phyloP scores from a whole-genome alignment of 1,139 yeast genomes.

The Saccharomyces hybrid region DNA sequence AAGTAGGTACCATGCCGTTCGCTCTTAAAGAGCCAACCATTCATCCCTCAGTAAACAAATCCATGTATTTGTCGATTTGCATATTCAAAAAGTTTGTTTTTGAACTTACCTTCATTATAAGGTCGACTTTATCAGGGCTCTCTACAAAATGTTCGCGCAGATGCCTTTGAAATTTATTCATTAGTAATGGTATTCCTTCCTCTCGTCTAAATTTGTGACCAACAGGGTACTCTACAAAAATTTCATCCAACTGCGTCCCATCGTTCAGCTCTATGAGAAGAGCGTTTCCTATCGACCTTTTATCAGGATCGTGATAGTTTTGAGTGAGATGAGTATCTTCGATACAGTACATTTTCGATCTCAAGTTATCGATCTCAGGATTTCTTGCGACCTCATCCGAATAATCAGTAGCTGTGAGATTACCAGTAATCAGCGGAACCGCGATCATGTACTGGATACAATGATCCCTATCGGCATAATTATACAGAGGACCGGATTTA shows the following conservation, averaged over 20 bases:
- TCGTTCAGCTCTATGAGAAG: constrained; percentile 44
- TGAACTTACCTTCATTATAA: constrained; percentile 35
- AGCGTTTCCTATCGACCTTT: constrained; percentile 52
- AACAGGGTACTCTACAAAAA: constrained; percentile 49
- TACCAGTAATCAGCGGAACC: constrained; percentile 46
- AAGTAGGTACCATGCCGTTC: too few relatives aligned
- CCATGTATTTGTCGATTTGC: constrained; percentile 45
- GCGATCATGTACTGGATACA: constrained; percentile 59
- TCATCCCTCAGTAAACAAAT: constrained; percentile 26
- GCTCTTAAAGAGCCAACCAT: not conserved
- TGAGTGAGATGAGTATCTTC: constrained; percentile 42
- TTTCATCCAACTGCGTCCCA: constrained; percentile 47
- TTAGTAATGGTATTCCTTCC: constrained; percentile 50
- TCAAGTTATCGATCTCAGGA: constrained; percentile 45
- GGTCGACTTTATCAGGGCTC: constrained; percentile 33
- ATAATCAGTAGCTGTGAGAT: constrained; percentile 51
- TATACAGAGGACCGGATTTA: constrained; percentile 50
- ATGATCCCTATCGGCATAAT: constrained; percentile 58
- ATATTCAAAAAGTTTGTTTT: constrained; percentile 35
- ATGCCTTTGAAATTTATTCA: constrained; percentile 45
- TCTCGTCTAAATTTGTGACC: constrained; percentile 52
- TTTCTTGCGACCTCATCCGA: constrained; percentile 44
- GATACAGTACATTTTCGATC: constrained; percentile 48
- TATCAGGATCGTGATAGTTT: constrained; percentile 50
- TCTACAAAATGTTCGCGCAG: constrained; percentile 38